Conservation (phyloP, 257 asterid species). For the Capsicum baccatum region DNA sequence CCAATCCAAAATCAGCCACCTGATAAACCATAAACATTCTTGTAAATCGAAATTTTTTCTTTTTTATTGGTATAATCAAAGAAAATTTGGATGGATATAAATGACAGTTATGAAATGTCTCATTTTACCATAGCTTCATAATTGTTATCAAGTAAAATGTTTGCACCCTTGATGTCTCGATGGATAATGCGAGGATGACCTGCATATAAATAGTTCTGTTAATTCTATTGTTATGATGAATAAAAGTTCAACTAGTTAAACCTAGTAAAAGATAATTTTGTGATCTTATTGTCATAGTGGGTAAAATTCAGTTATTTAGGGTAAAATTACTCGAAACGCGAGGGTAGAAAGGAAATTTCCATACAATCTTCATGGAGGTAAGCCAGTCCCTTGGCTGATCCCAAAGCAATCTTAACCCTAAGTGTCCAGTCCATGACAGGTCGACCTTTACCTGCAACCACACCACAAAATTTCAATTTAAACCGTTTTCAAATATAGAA, state of each 20-base stretch:
- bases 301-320: neutral
- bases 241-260: neutral
- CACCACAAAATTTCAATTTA: neutral
- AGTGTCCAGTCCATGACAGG: conserved; percentile 77
- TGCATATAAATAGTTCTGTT: conserved; percentile 27
- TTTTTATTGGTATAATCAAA: neutral
- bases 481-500: neutral
- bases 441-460: conserved; percentile 65
- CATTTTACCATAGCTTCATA: conserved; percentile 57
- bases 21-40: conserved; percentile 29
- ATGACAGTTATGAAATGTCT: neutral
- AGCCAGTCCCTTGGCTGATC: conserved; percentile 93
- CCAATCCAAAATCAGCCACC: conserved; percentile 98
- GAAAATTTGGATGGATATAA: no score
- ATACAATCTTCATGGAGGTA: conserved; percentile 92
- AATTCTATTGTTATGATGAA: no score
- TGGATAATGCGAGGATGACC: conserved; percentile 62
- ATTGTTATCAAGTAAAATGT: conserved; percentile 53
- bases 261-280: neutral
- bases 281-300: neutral
- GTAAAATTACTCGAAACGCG: neutral
- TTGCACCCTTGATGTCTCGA: conserved; percentile 58
- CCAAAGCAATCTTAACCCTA: conserved; percentile 82
- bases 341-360: conserved; percentile 19
- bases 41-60: neutral